These are phyloP conservation scores for Saccharomyces hybrid DNA, from an alignment of 1,139 yeast genomes.

Conservation along the genomic window DNA sequence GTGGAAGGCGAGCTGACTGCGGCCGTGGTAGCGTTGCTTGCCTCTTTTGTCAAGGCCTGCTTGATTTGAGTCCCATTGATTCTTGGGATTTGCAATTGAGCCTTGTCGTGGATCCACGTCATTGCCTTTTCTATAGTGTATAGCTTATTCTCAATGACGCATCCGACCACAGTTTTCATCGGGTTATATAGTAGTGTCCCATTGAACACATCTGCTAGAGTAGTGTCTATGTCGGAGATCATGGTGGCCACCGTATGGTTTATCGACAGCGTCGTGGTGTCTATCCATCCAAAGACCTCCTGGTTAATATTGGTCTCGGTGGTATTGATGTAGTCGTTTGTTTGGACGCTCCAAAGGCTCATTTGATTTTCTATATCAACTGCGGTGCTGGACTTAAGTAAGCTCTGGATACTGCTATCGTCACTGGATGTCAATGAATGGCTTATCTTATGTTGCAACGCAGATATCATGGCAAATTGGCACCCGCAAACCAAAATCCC, in stretches of 20 bases:
- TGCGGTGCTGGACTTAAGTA: slow-evolving; percentile 1
- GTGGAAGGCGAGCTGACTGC: not conserved
- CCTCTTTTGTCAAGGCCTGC: not conserved
- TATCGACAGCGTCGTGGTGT: slow-evolving; percentile 44
- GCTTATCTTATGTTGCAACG: slow-evolving; percentile 20
- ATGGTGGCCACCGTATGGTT: slow-evolving; percentile 49
- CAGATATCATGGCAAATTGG: slow-evolving; percentile 38
- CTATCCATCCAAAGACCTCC: slow-evolving; percentile 60
- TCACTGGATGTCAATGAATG: not conserved
- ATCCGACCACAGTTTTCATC: slow-evolving; percentile 58
- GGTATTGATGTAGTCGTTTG: slow-evolving; percentile 40
- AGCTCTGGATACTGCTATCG: not conserved
- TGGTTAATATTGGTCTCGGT: slow-evolving; percentile 48
- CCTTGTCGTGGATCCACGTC: slow-evolving; percentile 66
- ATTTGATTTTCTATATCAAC: slow-evolving; percentile 10
- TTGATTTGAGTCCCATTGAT: slow-evolving; percentile 32
- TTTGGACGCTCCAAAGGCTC: slow-evolving; percentile 42
- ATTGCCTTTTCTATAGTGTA: slow-evolving; percentile 58
- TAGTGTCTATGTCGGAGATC: slow-evolving; percentile 44
- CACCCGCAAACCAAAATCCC: slow-evolving; percentile 43
- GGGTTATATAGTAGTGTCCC: slow-evolving; percentile 61
- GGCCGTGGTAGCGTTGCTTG: not conserved
- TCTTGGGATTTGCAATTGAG: slow-evolving; percentile 53
- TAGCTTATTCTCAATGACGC: slow-evolving; percentile 71
- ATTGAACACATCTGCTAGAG: slow-evolving; percentile 52